A percentile compares a stretch with the other conserved stretches of the same genome.
These are phyloP conservation scores for Dactylellina sp. DNA, from an alignment of 2,329 filamentous ascomycete species.

Conservation along the genomic window DNA sequence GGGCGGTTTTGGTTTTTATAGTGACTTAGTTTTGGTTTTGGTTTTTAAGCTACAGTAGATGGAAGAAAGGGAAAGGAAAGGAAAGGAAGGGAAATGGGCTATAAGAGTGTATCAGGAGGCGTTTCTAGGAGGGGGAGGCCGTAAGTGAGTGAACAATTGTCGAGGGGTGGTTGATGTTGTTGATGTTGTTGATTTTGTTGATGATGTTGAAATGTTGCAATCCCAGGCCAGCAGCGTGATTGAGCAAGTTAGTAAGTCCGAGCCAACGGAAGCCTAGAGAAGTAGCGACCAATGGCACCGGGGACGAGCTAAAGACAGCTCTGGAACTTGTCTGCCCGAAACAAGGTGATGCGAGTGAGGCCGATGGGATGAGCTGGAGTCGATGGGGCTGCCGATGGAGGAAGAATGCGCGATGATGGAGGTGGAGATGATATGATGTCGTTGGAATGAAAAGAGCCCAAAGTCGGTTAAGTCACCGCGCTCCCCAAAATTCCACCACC, in stretches of 20 bases:
- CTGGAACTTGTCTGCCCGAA: background rate
- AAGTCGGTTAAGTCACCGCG: conserved; percentile 12
- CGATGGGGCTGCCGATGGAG: conserved; percentile 22
- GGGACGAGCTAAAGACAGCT: background rate
- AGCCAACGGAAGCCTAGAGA: conserved; percentile 11
- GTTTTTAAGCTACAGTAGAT: conserved; percentile 46
- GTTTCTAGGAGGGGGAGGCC: background rate
- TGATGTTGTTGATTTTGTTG: background rate
- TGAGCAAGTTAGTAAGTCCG: conserved; percentile 38
- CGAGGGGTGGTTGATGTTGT: conserved; percentile 6
- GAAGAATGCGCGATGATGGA: conserved; percentile 27
- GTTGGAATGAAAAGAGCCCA: conserved; percentile 20
- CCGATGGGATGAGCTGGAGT: conserved; percentile 1
- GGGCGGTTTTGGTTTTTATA: conserved; percentile 40
- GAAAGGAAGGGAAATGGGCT: conserved; percentile 2
- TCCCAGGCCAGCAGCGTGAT: conserved; percentile 32
- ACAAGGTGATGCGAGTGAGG: background rate
- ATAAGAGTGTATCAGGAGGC: background rate
- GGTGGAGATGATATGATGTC: conserved; percentile 44
- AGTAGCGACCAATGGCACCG: background rate
- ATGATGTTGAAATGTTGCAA: conserved; percentile 21
- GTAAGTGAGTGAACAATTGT: background rate
- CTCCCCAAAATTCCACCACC: background rate
- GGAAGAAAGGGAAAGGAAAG: conserved; percentile 15
- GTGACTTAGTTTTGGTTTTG: background rate